These are phyloP conservation scores for Tritrichomonas musculus DNA, from an alignment of 208 protist species.

Conservation along the genomic window DNA sequence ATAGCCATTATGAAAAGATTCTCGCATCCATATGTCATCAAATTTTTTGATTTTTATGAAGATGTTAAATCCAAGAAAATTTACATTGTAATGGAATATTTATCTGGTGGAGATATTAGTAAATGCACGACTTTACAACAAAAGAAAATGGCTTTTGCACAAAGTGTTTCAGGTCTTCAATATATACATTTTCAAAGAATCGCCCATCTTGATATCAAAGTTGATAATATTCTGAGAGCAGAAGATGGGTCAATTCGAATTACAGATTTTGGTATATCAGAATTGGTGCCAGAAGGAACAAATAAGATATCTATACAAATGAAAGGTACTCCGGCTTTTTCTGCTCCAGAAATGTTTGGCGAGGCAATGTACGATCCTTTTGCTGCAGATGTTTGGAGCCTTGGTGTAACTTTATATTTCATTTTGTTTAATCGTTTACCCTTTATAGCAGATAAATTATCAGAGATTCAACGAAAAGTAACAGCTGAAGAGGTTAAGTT, in stretches of 20 bases:
- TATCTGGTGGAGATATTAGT: neutral
- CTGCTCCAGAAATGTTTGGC: conserved; percentile 78
- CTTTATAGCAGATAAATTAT: conserved; percentile 82
- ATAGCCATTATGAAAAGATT: neutral
- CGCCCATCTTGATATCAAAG: conserved; percentile 79
- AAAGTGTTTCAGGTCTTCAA: conserved; percentile 79
- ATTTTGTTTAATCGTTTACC: neutral
- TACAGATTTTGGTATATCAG: conserved; percentile 92
- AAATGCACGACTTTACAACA: too few species aligned
- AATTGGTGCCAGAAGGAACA: conserved; percentile 62
- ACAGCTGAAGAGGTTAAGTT: conserved; percentile 43
- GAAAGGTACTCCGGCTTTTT: conserved; percentile 75
- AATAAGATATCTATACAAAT: conserved; percentile 83
- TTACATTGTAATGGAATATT: neutral
- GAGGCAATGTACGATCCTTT: conserved; percentile 52
- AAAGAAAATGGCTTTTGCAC: conserved; percentile 39
- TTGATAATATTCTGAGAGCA: conserved; percentile 83
- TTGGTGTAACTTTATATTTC: conserved; percentile 65
- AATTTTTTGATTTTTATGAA: neutral
- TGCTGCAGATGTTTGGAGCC: conserved; percentile 81
- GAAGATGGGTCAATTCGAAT: conserved; percentile 66
- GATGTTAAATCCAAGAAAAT: neutral
- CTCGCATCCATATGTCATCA: neutral
- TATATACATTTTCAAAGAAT: conserved; percentile 90
- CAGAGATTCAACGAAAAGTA: conserved; percentile 81